phyloP scores from a whole-genome alignment of 2,329 filamentous ascomycete genomes.

The Colletotrichum incanum region DNA sequence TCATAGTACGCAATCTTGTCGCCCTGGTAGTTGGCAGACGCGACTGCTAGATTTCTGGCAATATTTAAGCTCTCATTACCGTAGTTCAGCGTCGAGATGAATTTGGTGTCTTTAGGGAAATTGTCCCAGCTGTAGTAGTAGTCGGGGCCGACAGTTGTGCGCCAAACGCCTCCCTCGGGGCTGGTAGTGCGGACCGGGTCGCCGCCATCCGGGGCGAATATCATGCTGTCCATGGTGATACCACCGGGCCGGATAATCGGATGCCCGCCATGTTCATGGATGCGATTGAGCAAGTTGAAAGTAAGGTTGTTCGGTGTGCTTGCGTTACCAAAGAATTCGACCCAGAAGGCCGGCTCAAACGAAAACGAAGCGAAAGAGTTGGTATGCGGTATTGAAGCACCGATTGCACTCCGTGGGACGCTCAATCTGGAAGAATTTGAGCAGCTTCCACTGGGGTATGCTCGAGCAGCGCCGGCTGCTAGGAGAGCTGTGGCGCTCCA shows the following conservation, averaged over 20 bases:
- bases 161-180: slow-evolving; percentile 36
- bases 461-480: background rate
- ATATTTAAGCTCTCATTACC: slow-evolving; percentile 44
- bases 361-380: slow-evolving; percentile 44
- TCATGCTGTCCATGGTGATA: slow-evolving; percentile 45
- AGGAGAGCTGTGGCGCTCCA: slow-evolving; percentile 23
- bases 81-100: slow-evolving; percentile 45
- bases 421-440: background rate
- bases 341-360: slow-evolving; percentile 45
- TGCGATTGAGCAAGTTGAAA: slow-evolving; percentile 32
- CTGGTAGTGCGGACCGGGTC: slow-evolving; percentile 44
- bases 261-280: slow-evolving; percentile 40
- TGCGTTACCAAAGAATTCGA: slow-evolving; percentile 44
- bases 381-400: slow-evolving; percentile 41
- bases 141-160: slow-evolving; percentile 25
- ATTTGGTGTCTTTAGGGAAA: slow-evolving; percentile 41
- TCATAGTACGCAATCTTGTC: slow-evolving; percentile 43
- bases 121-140: slow-evolving; percentile 41
- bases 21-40: slow-evolving; percentile 35
- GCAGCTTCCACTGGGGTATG: background rate
- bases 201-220: slow-evolving; percentile 41
- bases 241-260: slow-evolving; percentile 44
- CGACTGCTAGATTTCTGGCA: slow-evolving; percentile 41
- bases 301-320: slow-evolving; percentile 42
- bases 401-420: background rate